Percentiles rank a stretch among this genome's conserved stretches.
Conservation (phyloP, 192 early-diverging fungal genomes). For the Linnemannia elongata region DNA sequence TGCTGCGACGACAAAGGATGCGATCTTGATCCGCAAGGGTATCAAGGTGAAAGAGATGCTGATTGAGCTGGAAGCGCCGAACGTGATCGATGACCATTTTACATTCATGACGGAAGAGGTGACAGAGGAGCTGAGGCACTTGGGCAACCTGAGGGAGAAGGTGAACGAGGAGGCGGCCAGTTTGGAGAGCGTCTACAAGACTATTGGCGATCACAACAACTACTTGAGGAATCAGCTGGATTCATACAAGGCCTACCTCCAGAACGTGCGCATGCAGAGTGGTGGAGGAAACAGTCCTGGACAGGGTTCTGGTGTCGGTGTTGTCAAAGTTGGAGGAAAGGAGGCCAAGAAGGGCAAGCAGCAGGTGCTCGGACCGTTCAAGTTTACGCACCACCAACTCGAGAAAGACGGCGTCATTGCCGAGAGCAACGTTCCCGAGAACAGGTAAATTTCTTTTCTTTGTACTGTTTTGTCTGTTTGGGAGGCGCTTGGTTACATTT, state of each 20-base stretch:
- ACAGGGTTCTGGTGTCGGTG: constrained; percentile 66
- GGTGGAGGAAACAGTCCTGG: constrained; percentile 55
- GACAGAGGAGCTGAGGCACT: constrained; percentile 87
- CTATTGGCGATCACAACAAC: constrained; percentile 95
- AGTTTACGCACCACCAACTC: constrained; percentile 85
- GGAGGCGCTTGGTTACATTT: not conserved
- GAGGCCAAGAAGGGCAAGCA: constrained; percentile 61
- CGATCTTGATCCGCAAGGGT: constrained; percentile 90
- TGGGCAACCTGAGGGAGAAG: constrained; percentile 92
- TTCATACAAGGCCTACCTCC: constrained; percentile 93
- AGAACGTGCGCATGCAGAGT: constrained; percentile 92
- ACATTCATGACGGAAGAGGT: constrained; percentile 91
- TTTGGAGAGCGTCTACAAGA: constrained; percentile 89
- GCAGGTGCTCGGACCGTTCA: constrained; percentile 79
- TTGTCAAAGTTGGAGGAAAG: constrained; percentile 72
- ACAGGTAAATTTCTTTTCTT: constrained; percentile 66
- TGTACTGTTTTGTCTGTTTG: not conserved
- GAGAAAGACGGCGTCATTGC: constrained; percentile 95
- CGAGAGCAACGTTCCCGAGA: constrained; percentile 92
- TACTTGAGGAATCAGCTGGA: constrained; percentile 92
- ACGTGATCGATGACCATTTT: constrained; percentile 87
- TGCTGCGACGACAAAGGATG: constrained; percentile 90
- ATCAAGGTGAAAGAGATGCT: constrained; percentile 97
- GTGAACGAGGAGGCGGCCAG: constrained; percentile 84
- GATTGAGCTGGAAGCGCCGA: constrained; percentile 83